These are phyloP conservation scores for Excoecaria agallocha DNA, from an alignment of 345 rosid species.

Conservation along the genomic window DNA sequence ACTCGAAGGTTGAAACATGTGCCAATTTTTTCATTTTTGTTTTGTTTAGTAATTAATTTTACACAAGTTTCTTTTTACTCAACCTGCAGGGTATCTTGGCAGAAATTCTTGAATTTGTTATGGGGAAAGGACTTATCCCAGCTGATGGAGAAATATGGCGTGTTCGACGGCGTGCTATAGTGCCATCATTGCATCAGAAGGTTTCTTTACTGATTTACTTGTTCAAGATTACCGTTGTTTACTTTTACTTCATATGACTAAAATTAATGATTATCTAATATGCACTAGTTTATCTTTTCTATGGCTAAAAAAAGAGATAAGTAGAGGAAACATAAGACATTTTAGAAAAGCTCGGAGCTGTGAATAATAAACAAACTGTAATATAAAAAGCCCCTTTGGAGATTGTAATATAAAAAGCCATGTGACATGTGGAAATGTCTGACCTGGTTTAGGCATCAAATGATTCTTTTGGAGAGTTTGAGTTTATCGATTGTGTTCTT, in stretches of 20 bases:
- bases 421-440: neutral
- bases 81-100: conserved; percentile 77
- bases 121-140: conserved; percentile 96
- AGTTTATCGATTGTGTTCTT: neutral
- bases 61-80: conserved; percentile 17
- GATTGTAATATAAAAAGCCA: neutral
- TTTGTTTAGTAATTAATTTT: neutral
- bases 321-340: neutral
- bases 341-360: conserved; percentile 1
- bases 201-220: conserved; percentile 30
- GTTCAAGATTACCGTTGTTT: neutral
- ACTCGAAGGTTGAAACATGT: conserved; percentile 62
- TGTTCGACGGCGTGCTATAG: conserved; percentile 83
- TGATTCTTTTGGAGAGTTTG: neutral
- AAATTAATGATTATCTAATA: neutral
- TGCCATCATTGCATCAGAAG: conserved; percentile 92
- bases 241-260: neutral
- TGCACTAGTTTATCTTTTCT: neutral
- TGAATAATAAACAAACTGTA: neutral
- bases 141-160: conserved; percentile 99
- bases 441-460: neutral
- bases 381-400: neutral
- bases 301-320: neutral
- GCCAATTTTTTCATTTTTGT: neutral
- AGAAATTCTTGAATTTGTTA: conserved; percentile 93